Percentiles rank a stretch among this genome's conserved stretches.
Conservation (phyloP, 2,329 filamentous ascomycete genomes). For the Sarocladiaceae sp. region DNA sequence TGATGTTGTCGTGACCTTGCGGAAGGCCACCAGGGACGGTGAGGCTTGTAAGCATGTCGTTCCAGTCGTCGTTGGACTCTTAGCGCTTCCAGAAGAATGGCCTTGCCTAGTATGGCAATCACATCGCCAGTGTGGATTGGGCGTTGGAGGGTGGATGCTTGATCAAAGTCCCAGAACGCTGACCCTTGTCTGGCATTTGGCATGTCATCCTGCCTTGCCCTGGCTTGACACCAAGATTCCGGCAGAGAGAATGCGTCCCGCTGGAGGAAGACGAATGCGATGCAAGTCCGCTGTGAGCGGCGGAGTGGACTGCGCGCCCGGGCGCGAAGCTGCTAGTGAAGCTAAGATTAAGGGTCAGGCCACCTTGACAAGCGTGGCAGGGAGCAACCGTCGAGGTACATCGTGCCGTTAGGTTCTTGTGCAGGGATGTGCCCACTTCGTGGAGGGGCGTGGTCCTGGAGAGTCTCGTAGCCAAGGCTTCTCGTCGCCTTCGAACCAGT, state of each 20-base stretch:
- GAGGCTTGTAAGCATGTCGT: too few species aligned
- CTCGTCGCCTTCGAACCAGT: conserved; percentile 6
- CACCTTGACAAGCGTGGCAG: conserved; percentile 8
- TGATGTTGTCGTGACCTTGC: too few species aligned
- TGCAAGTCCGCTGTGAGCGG: neutral
- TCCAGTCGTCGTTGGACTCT: neutral
- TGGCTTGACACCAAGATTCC: conserved; percentile 1
- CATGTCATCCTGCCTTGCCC: neutral
- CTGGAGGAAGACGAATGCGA: neutral
- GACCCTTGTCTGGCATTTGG: conserved; percentile 5
- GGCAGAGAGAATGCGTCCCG: conserved; percentile 1
- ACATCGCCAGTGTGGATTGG: conserved; percentile 3
- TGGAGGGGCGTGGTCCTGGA: conserved; percentile 1
- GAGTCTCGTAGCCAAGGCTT: conserved; percentile 1
- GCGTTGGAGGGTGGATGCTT: conserved; percentile 3
- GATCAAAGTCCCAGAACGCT: neutral
- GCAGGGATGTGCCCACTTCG: neutral
- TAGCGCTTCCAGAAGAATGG: neutral
- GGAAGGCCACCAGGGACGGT: too few species aligned
- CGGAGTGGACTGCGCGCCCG: neutral
- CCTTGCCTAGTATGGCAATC: conserved; percentile 4
- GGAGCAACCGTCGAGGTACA: conserved; percentile 1
- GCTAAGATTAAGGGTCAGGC: conserved; percentile 8
- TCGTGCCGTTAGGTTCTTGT: neutral
- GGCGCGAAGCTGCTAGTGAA: neutral